Base-by-base conservation (phyloP, 805 yeast genomes). In the Metschnikowia anglica region DNA sequence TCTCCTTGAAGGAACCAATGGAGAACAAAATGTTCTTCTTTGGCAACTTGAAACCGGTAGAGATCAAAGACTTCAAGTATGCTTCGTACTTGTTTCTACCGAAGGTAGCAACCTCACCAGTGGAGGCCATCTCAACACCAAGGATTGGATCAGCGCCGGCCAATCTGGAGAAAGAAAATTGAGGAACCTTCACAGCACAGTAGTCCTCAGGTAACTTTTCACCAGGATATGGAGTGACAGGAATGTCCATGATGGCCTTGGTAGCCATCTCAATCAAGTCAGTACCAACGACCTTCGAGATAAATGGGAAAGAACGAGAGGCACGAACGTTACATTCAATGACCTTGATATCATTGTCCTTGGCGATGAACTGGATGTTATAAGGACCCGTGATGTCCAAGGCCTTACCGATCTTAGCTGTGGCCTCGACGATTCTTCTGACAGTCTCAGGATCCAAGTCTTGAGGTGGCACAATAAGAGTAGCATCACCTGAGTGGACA, bases 401-500 rank as follows among this genome's bases (percentile, higher is more conserved):
- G 32, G 98, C 98, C 58, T 82, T 77, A 62, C 96, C 98, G 61
- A 91, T 89, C 73, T 90, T 91, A 47, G 96, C 96, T 38, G 99
- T 89, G 34, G 97, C 97, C 53, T 80, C 93, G 39, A 88, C 97
- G 60, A 93, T 88, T 68, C 97, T 79, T 51, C 77, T 72, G 41
- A 91, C 96, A 34, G 96, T 88, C 70, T 88, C 96, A 47, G 88
- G 87, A 53, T 85, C 91, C 57, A 93, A 77, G 62, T 88, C 95
- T 72, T 91, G 97, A 39, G 97, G 97, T 42, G 99, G 99, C 46
- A 91, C 95, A 65, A 91, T 86, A 60, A 91, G 73, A 36, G 98
- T 93, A 48, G 99, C 99, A 69, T 91, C 99, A 76, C 99, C 99
- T 39, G 98, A 91, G 70, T 91, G 99, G 33, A 91, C 97, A 79